Base-by-base conservation (phyloP, 202 grass and related monocot genomes). In the Panicum hallii region DNA sequence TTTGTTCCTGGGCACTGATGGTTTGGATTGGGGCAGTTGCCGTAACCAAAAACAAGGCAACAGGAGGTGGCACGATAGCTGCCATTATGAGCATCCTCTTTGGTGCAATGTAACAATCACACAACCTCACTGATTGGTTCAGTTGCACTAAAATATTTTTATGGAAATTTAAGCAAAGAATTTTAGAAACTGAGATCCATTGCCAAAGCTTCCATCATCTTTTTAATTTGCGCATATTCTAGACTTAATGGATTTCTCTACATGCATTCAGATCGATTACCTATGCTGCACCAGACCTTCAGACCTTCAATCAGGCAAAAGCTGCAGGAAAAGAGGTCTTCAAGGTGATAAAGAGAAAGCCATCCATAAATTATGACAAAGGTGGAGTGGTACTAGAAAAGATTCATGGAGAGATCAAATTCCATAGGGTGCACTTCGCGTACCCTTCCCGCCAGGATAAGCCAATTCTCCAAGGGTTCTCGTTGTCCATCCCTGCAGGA, bases 11-110 rank as follows among this genome's bases (percentile, higher is more conserved):
- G 76, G 77, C 92, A 41, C 38, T 94, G 72, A 82, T 90, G 53
- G 81, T 91, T 40, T 94, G 81, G 87, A 66, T 94, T 32, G 92
- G 92, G 20, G 92, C 89, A 67, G 81, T 85, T 64, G 89, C 86
- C 4, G 89, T 94, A 52, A 79, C 62, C 3, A 12, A 44, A 64
- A 77, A 69, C 65, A 75, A 62, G 26, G 89, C 84, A n/a, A 91
- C 70, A 56, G 86, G 77, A 73, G 92, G 92, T 45, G 86, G 86
- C 19, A 82, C 87, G 13, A 84, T 91, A 69, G 89, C 89, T 12
- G 89, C 89, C 9, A 79, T 91, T 23, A 94, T 94, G 74, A 89
- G 84, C 72, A 79, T 94, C 78, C 92, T 94, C 66, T 94, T 81
- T 17, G 89, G 84, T 60, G 92, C 92, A 75, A 94, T 94, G 92